A percentile compares a stretch with the other conserved stretches of the same genome.
Conservation (phyloP, 1,284 basidiomycete species). For the Malassezia yamatoensis region DNA sequence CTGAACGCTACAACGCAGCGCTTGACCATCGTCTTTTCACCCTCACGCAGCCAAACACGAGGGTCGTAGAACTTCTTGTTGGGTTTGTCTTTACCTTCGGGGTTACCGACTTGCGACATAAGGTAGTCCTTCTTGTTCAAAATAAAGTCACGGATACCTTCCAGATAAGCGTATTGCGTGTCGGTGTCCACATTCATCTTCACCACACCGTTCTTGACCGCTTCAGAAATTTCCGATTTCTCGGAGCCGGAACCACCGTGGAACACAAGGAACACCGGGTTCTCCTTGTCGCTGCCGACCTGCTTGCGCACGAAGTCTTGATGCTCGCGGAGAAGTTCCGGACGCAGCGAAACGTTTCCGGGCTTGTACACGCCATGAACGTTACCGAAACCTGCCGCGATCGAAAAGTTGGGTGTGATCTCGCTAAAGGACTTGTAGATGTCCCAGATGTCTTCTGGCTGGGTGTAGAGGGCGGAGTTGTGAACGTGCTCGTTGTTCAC, state of each 20-base stretch:
- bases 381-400: slow-evolving; percentile 92
- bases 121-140: slow-evolving; percentile 48
- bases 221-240: slow-evolving; percentile 89
- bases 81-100: slow-evolving; percentile 45
- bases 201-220: slow-evolving; percentile 70
- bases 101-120: slow-evolving; percentile 46
- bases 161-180: slow-evolving; percentile 83
- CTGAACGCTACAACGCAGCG: slow-evolving; percentile 85
- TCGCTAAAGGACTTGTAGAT: slow-evolving; percentile 72
- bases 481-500: slow-evolving; percentile 70
- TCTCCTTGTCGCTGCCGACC: slow-evolving; percentile 56
- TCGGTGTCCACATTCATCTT: slow-evolving; percentile 53
- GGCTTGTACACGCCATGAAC: slow-evolving; percentile 58
- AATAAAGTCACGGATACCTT: slow-evolving; percentile 58
- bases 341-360: slow-evolving; percentile 67
- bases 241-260: slow-evolving; percentile 97
- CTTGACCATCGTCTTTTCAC: slow-evolving; percentile 80
- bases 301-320: slow-evolving; percentile 68
- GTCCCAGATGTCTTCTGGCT: slow-evolving; percentile 83
- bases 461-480: slow-evolving; percentile 88
- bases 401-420: slow-evolving; percentile 88
- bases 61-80: slow-evolving; percentile 49
- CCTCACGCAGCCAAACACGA: slow-evolving; percentile 94
- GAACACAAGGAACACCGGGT: slow-evolving; percentile 89
- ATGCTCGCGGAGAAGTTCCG: slow-evolving; percentile 84